These are phyloP conservation scores for Cadophora sp. DNA, from an alignment of 2,329 filamentous ascomycete genomes.

Conservation along the genomic window DNA sequence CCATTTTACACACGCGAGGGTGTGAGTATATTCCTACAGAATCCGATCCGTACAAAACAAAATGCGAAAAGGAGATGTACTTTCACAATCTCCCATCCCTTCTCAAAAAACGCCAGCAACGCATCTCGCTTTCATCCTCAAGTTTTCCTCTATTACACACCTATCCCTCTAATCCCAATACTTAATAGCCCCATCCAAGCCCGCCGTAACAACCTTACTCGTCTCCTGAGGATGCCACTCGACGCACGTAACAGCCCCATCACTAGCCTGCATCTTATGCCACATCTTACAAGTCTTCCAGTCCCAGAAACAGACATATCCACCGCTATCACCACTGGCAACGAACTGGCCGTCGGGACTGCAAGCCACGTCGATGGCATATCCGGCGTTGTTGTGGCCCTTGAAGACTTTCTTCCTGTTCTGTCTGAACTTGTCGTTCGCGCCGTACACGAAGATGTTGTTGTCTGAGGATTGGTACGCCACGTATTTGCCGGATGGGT, in stretches of 20 bases:
- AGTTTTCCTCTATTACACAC: no score
- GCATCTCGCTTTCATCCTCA: not conserved
- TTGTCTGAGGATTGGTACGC: constrained; percentile 95
- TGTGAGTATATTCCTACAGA: not conserved
- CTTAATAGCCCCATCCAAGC: constrained; percentile 85
- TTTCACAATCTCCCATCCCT: not conserved
- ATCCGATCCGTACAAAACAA: not conserved
- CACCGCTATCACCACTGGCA: constrained; percentile 83
- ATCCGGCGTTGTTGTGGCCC: constrained; percentile 94
- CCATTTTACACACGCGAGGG: not conserved
- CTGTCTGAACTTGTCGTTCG: constrained; percentile 94
- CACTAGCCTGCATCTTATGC: constrained; percentile 89
- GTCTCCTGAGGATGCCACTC: constrained; percentile 99
- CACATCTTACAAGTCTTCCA: constrained; percentile 99
- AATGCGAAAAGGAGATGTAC: not conserved
- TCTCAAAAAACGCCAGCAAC: constrained; percentile 15
- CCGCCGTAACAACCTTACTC: constrained; percentile 90
- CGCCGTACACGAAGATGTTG: constrained; percentile 94
- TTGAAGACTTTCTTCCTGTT: constrained; percentile 97
- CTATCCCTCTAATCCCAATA: constrained; percentile 79
- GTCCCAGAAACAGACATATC: constrained; percentile 96
- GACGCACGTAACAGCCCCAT: constrained; percentile 81
- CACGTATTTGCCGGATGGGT: constrained; percentile 92
- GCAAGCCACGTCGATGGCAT: constrained; percentile 87
- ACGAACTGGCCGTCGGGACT: constrained; percentile 93